phyloP scores from a whole-genome alignment of 2,329 filamentous ascomycete species.

The Fusarium subtropicale region DNA sequence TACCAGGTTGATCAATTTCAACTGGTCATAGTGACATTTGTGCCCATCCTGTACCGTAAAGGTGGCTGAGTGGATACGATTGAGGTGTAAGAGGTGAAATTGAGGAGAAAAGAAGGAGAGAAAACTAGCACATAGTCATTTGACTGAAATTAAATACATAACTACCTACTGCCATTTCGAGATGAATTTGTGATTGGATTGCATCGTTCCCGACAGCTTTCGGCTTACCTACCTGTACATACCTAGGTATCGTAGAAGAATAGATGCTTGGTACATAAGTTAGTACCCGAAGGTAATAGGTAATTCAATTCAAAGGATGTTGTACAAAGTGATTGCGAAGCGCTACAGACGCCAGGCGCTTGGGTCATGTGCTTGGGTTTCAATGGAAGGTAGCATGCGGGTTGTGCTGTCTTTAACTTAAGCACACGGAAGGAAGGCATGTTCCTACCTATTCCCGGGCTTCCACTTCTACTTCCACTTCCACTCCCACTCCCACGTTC shows the following conservation, averaged over 20 bases:
- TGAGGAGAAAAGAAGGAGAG: slow-evolving; percentile 21
- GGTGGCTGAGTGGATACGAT: not conserved
- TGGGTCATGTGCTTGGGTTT: not conserved
- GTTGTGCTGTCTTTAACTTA: not conserved
- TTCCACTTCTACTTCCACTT: not conserved
- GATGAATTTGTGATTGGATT: not conserved
- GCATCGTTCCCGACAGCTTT: slow-evolving; percentile 1
- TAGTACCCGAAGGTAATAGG: not conserved
- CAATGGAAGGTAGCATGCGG: not conserved
- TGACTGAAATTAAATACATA: not conserved
- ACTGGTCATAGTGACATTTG: slow-evolving; percentile 4
- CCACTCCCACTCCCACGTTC: too few relatives aligned
- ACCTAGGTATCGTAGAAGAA: not conserved
- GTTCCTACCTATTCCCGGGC: not conserved
- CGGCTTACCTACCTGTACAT: not conserved
- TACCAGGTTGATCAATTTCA: not conserved
- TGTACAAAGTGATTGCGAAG: slow-evolving; percentile 10
- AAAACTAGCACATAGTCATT: not conserved
- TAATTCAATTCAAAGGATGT: not conserved
- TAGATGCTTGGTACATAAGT: not conserved
- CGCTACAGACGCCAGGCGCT: slow-evolving; percentile 38
- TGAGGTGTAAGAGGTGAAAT: slow-evolving; percentile 3
- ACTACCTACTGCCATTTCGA: not conserved
- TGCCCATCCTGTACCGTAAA: not conserved
- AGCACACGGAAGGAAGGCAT: not conserved